Evolutionary conservation across 345 rosid genomes (phyloP).

Genomic region (Toxicodendron radicans): DNA sequence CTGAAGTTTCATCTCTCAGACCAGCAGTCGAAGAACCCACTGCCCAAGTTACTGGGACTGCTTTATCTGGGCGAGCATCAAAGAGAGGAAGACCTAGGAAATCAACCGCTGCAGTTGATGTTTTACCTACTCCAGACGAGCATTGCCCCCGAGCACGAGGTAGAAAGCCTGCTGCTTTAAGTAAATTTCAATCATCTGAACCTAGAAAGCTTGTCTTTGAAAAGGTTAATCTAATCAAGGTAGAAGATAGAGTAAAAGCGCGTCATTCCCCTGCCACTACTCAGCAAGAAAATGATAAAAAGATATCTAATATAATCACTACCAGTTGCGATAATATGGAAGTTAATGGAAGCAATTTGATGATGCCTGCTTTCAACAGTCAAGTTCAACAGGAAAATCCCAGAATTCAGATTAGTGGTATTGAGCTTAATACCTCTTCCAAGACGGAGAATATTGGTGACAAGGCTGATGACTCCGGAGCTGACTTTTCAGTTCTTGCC

Average conservation of each 20-base stretch:
- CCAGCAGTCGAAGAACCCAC: conserved; percentile 18
- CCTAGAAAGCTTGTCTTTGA: conserved; percentile 22
- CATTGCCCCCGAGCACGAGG: conserved; percentile 26
- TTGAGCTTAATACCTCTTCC: conserved; percentile 13
- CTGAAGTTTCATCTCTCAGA: conserved; percentile 31
- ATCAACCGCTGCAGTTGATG: conserved; percentile 28
- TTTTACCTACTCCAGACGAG: conserved; percentile 25
- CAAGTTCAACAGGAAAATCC: conserved; percentile 28
- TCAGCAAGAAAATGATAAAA: conserved; percentile 22
- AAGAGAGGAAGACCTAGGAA: conserved; percentile 41
- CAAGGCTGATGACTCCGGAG: conserved; percentile 15
- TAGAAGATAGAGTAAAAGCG: conserved; percentile 23
- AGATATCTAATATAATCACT: conserved; percentile 17
- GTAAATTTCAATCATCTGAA: conserved; percentile 23
- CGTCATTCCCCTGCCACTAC: conserved; percentile 15
- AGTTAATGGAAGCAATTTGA: conserved; percentile 12
- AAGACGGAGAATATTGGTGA: conserved; percentile 12
- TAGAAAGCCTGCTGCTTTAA: conserved; percentile 23
- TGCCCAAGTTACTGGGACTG: conserved; percentile 15
- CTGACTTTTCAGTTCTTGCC: conserved; percentile 12
- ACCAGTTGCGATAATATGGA: conserved; percentile 11
- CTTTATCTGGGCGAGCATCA: conserved; percentile 24
- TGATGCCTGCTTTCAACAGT: conserved; percentile 21
- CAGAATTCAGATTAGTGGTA: background rate
- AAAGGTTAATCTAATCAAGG: conserved; percentile 29